phyloP scores from a whole-genome alignment of 1,284 basidiomycete genomes.

The Ustilago tritici region DNA sequence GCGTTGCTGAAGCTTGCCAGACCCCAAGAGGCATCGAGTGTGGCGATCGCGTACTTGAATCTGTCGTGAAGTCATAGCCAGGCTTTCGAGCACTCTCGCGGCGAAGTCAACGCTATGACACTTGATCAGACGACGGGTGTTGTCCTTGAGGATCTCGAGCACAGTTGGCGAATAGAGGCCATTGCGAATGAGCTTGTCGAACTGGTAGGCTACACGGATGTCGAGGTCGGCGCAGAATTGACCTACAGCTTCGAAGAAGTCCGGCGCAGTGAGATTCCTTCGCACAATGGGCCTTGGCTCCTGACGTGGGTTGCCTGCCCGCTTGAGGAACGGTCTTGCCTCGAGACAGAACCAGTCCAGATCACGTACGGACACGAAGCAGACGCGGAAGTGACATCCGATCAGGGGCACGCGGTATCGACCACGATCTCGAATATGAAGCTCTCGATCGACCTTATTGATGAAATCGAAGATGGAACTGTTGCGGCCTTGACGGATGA shows the following conservation, averaged over 20 bases:
- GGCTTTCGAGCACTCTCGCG: conserved; percentile 23
- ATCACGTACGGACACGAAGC: conserved; percentile 20
- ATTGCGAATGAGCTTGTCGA: conserved; percentile 37
- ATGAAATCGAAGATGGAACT: conserved; percentile 31
- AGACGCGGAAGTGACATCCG: conserved; percentile 30
- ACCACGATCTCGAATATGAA: conserved; percentile 12
- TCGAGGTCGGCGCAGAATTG: conserved; percentile 24
- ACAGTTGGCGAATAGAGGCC: conserved; percentile 30
- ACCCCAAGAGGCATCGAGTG: conserved; percentile 25
- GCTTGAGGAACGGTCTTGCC: conserved; percentile 24
- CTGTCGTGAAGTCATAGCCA: conserved; percentile 19
- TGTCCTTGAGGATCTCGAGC: conserved; percentile 21
- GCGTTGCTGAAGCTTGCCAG: conserved; percentile 18
- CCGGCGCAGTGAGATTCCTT: conserved; percentile 22
- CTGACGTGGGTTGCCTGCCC: conserved; percentile 27
- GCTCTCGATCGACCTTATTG: conserved; percentile 4
- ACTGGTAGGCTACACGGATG: conserved; percentile 31
- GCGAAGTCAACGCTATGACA: conserved; percentile 15
- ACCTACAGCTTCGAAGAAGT: conserved; percentile 17
- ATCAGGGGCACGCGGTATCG: conserved; percentile 22
- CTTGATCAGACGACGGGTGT: conserved; percentile 23
- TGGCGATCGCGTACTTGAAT: conserved; percentile 26
- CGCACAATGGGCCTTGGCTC: conserved; percentile 13
- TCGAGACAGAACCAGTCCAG: conserved; percentile 39
- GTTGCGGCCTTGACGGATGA: conserved; percentile 31